Base-by-base conservation (phyloP, 1,284 basidiomycete species). In the Rhodotorula sp. region DNA sequence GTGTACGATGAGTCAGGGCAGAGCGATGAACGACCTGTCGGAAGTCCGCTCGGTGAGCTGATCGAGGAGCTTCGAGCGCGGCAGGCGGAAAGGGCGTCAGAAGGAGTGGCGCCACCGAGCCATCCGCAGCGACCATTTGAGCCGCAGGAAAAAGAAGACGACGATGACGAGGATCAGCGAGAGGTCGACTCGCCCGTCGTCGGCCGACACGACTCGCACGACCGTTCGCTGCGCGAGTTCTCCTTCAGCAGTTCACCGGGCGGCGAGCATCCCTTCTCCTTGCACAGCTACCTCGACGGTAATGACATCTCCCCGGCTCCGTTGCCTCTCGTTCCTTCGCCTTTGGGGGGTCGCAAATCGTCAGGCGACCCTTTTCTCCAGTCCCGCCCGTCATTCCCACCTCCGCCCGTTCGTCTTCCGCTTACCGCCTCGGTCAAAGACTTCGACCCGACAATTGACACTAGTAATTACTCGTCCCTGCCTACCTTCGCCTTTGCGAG, bases 261-360 rank as follows among this genome's bases (percentile, higher is more conserved):
- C 16, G 59, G 53, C 26, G 54, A 53, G 4, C 48, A 65, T 34
- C 68, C 68, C 1, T 69, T 69, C 68, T 44, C 50, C 16, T 64
- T 69, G 8, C 53, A 64, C 0, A 50, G 48, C 2, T 67, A 70
- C 15, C 64, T 70, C 62, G 65, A 64, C 11, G 44, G n/a, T 20
- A 37, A 26, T 4, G 46, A 7, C 20, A 22, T 31, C 22, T 50
- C 47, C 7, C 46, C 64, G 31, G 30, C 46, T 4, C 44, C 16
- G 26, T 34, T 28, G 40, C 34, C 40, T 44, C 40, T 44, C 40
- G 40, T 13, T 15, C 40, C 40, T 44, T 44, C 40, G 16, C 40
- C 40, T 6, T 30, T 10, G n/a, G 34, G 4, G 44, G 44, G 10
- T 47, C 44, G 18, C 30, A 20, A n/a, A 24, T 34, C 46, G 20